Conservation (phyloP, 495 filamentous ascomycete species). For the Rhizodiscina lignyota region DNA sequence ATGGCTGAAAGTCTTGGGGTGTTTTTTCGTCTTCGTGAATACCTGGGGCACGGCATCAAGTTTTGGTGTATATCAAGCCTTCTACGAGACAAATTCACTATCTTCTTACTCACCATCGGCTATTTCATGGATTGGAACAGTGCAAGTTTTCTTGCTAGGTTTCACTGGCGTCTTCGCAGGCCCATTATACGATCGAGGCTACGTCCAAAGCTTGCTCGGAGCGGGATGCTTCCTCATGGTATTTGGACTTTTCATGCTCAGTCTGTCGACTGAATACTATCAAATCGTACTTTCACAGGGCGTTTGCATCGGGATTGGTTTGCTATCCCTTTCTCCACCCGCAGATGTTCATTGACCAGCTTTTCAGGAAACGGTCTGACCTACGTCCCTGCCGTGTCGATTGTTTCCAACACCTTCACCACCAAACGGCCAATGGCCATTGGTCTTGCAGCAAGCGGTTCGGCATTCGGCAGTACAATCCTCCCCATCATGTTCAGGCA, state of each 20-base stretch:
- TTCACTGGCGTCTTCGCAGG: conserved; percentile 29
- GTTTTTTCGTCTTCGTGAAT: conserved; percentile 1
- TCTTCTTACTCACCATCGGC: background rate
- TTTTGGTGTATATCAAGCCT: conserved; percentile 32
- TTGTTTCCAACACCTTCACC: conserved; percentile 37
- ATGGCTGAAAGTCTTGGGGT: background rate
- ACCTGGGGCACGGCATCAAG: conserved; percentile 41
- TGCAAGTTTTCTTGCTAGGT: conserved; percentile 15
- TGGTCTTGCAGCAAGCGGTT: conserved; percentile 37
- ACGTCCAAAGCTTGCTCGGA: conserved; percentile 23
- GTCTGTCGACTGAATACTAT: conserved; percentile 38
- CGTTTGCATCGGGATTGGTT: conserved; percentile 34
- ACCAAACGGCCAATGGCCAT: conserved; percentile 34
- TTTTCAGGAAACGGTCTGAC: conserved; percentile 20
- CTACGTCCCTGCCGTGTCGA: conserved; percentile 34
- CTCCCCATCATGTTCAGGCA: conserved; percentile 27
- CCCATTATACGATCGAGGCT: conserved; percentile 12
- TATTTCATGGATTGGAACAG: conserved; percentile 17
- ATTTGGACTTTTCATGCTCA: conserved; percentile 37
- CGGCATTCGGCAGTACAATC: conserved; percentile 23
- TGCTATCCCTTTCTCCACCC: conserved; percentile 31
- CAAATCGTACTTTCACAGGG: conserved; percentile 46
- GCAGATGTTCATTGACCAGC: too few relatives aligned
- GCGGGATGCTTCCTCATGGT: conserved; percentile 25
- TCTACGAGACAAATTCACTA: conserved; percentile 11